Evolutionary conservation across 805 yeast genomes (phyloP).

Genomic region (Kurtzmaniella cleridarum): DNA sequence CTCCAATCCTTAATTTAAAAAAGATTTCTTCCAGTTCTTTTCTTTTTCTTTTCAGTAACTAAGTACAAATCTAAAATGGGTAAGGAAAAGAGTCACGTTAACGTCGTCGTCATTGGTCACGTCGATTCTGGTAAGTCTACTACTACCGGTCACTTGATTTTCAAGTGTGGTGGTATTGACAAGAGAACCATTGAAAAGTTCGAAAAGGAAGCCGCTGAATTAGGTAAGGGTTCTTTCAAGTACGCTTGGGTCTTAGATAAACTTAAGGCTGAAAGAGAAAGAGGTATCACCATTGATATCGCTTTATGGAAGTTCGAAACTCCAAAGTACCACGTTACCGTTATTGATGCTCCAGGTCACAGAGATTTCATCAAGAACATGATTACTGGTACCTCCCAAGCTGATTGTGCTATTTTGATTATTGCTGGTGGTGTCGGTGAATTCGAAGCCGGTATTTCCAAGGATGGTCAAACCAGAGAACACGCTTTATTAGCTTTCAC

Average conservation of each 20-base stretch:
- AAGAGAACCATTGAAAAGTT: conserved; percentile 98
- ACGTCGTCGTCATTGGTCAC: conserved; percentile 99
- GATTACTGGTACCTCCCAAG: conserved; percentile 94
- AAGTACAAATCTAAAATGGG: conserved; percentile 46
- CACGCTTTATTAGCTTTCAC: conserved; percentile 89
- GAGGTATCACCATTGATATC: conserved; percentile 95
- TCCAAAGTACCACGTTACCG: conserved; percentile 83
- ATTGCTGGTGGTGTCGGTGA: conserved; percentile 93
- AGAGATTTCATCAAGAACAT: conserved; percentile 94
- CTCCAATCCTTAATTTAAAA: too few relatives aligned
- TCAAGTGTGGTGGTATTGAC: conserved; percentile 99
- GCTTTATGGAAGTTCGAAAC: conserved; percentile 92
- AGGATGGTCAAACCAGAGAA: conserved; percentile 94
- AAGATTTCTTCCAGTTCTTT: too few relatives aligned
- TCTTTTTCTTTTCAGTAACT: too few relatives aligned
- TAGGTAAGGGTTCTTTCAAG: conserved; percentile 95
- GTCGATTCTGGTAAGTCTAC: conserved; percentile 97
- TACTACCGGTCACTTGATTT: conserved; percentile 98
- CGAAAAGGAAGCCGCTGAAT: conserved; percentile 96
- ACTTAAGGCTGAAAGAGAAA: conserved; percentile 92
- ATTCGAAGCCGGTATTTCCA: conserved; percentile 92
- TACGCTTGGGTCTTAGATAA: conserved; percentile 97
- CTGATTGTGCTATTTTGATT: conserved; percentile 86
- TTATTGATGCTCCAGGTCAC: conserved; percentile 95
- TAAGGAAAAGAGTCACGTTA: conserved; percentile 95